A percentile compares a stretch with the other conserved stretches of the same genome.
These are phyloP conservation scores for Neurospora sp. DNA, from an alignment of 2,329 filamentous ascomycete genomes.

Conservation along the genomic window DNA sequence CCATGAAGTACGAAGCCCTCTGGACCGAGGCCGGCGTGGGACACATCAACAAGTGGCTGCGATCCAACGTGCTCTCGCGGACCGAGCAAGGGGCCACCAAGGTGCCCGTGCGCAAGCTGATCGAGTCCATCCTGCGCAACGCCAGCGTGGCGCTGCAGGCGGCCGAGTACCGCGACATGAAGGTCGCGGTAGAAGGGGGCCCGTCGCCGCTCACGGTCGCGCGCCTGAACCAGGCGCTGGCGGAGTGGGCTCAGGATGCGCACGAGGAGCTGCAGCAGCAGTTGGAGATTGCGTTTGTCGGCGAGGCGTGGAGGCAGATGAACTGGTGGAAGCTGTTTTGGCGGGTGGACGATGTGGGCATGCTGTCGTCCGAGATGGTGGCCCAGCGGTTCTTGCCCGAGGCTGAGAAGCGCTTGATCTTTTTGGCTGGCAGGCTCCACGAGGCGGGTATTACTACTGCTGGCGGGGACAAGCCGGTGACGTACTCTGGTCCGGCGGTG, in stretches of 20 bases:
- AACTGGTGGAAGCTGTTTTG: constrained; percentile 95
- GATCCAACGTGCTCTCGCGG: constrained; percentile 29
- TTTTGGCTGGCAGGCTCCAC: constrained; percentile 57
- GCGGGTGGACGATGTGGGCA: constrained; percentile 84
- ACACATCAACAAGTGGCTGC: constrained; percentile 56
- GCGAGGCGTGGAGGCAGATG: constrained; percentile 68
- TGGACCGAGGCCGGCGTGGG: constrained; percentile 68
- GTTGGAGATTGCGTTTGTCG: constrained; percentile 67
- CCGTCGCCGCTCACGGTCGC: constrained; percentile 29
- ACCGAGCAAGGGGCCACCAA: constrained; percentile 42
- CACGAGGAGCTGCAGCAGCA: constrained; percentile 77
- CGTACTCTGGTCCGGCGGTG: constrained; percentile 18
- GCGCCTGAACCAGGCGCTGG: constrained; percentile 49
- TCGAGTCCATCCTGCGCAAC: constrained; percentile 55
- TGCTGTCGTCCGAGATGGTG: constrained; percentile 73
- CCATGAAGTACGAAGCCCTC: constrained; percentile 59
- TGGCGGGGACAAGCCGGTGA: constrained; percentile 4
- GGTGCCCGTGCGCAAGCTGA: constrained; percentile 53
- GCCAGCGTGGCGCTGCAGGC: constrained; percentile 40
- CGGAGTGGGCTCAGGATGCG: constrained; percentile 66
- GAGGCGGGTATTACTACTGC: constrained; percentile 17
- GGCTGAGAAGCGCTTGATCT: constrained; percentile 75
- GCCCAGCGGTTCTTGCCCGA: constrained; percentile 65
- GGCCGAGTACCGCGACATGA: constrained; percentile 34
- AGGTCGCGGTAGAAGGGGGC: constrained; percentile 22